These are phyloP conservation scores for Solanum phureja DNA, from an alignment of 257 asterid genomes.

Conservation along the genomic window DNA sequence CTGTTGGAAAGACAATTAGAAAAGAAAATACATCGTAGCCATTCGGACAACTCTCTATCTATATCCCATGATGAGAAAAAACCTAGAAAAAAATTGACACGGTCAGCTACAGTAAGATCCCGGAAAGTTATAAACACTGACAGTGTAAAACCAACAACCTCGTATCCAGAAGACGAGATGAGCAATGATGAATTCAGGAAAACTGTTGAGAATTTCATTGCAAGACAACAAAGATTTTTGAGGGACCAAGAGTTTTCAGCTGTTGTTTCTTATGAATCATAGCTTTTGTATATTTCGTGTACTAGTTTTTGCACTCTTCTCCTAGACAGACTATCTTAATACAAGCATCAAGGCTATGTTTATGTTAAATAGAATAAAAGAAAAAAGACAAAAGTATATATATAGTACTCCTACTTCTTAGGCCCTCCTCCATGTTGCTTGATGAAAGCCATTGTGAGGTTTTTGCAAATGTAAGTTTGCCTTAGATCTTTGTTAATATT, in stretches of 20 bases:
- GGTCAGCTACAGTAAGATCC: constrained; percentile 43
- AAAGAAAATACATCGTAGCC: constrained; percentile 23
- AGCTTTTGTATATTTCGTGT: not conserved
- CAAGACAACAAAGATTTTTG: constrained; percentile 61
- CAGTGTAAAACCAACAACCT: not conserved
- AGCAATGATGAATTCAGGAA: constrained; percentile 69
- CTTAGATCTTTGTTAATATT: not conserved
- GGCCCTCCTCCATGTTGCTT: not conserved
- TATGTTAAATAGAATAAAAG: not conserved
- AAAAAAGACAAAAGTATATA: not conserved
- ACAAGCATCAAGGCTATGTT: not conserved
- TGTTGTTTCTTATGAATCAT: constrained; percentile 8
- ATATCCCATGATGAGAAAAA: constrained; percentile 4
- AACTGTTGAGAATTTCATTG: constrained; percentile 72
- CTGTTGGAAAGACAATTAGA: not conserved
- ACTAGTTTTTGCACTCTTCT: not conserved
- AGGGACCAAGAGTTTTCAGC: constrained; percentile 52
- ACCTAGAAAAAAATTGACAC: constrained; percentile 25
- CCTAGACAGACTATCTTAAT: not conserved
- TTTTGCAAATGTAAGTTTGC: not conserved
- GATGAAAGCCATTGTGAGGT: not conserved
- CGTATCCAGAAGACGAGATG: constrained; percentile 44
- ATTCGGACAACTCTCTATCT: constrained; percentile 28
- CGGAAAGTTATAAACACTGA: constrained; percentile 8
- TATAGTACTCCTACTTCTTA: not conserved